Base-by-base conservation (phyloP, 441 rosid genomes). In the Euphorbia celastroides region DNA sequence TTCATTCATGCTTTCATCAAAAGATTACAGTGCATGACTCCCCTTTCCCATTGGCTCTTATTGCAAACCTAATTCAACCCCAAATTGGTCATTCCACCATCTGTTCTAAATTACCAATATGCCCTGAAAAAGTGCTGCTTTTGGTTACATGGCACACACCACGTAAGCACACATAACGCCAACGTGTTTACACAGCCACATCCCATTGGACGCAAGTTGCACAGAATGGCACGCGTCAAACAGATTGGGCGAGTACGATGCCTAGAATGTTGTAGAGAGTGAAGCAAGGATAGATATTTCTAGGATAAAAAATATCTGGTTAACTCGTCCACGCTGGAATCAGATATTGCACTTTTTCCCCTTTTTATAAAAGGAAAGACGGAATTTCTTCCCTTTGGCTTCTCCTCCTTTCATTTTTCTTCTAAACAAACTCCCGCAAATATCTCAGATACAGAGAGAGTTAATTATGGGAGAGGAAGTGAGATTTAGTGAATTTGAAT, bases 301-400 rank as follows among this genome's bases (percentile, higher is more conserved):
- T 72, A 71, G 79, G 83, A 90, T 87, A 80, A 66, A 83, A 90
- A 90, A 90, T 90, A 90, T 92, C 91, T 83, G 65, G 75, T 67
- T 72, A 54, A 83, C 66, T 75, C 80, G 84, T 86, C 97, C 99
- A 92, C 95, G 95, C 80, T n/a, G 92, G 91, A 86, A 79, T 79
- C 79, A 57, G 77, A 84, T 73, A 64, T 75, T 83, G 79, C 85
- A 74, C 93, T 81, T 87, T 86, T 79, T 68, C 67, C 48, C 23
- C 62, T 34, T 20, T 17, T 4, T 34, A 28, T 3, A 42, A 38
- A 5, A 6, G 42, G 48, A 8, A 2, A 8, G 55, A 28, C 58
- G 72, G 67, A 10, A 16, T 25, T 36, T 56, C 32, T 64, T 44
- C 12, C 54, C 7, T 67, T 32, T 34, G 10, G 16, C 64, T 56